Percentiles rank a stretch among this genome's conserved stretches.
Conservation (phyloP, 2,329 filamentous ascomycete species). For the Lecanicillium sp. region DNA sequence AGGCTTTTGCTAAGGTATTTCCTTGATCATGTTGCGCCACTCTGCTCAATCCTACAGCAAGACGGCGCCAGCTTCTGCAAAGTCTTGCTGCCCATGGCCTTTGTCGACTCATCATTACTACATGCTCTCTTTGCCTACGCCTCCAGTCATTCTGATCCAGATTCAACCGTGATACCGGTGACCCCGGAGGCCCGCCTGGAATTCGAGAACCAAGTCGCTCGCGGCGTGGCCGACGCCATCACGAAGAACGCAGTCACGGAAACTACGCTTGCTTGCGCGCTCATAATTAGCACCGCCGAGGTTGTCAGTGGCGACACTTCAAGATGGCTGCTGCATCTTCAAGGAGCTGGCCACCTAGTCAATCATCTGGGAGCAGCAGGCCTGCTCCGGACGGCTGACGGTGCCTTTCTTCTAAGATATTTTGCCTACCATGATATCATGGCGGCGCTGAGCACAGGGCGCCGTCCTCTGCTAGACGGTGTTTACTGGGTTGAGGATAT, state of each 20-base stretch:
- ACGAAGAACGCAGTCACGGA: background rate
- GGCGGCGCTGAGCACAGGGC: constrained; percentile 1
- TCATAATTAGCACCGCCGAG: constrained; percentile 1
- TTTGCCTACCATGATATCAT: constrained; percentile 4
- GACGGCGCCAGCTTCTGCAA: constrained; percentile 1
- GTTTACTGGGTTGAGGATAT: constrained; percentile 1
- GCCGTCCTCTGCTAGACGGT: background rate
- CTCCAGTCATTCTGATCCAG: background rate
- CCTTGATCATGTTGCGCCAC: constrained; percentile 1
- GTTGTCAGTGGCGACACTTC: constrained; percentile 2
- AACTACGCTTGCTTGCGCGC: constrained; percentile 1
- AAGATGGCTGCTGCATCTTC: constrained; percentile 1
- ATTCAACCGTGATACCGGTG: background rate
- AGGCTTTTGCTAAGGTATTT: constrained; percentile 1
- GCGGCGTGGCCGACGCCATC: constrained; percentile 1
- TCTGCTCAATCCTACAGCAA: constrained; percentile 1
- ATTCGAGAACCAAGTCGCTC: constrained; percentile 1
- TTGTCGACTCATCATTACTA: constrained; percentile 1
- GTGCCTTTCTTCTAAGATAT: background rate
- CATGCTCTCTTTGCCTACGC: constrained; percentile 3
- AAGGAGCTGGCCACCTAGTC: constrained; percentile 1
- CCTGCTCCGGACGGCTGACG: constrained; percentile 1
- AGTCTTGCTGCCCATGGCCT: constrained; percentile 2
- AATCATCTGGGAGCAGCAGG: background rate
- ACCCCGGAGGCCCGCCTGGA: background rate